A percentile compares a stretch with the other conserved stretches of the same genome.
Conservation (phyloP, 805 yeast genomes). For the Cyberlindnera misumaiensis region DNA sequence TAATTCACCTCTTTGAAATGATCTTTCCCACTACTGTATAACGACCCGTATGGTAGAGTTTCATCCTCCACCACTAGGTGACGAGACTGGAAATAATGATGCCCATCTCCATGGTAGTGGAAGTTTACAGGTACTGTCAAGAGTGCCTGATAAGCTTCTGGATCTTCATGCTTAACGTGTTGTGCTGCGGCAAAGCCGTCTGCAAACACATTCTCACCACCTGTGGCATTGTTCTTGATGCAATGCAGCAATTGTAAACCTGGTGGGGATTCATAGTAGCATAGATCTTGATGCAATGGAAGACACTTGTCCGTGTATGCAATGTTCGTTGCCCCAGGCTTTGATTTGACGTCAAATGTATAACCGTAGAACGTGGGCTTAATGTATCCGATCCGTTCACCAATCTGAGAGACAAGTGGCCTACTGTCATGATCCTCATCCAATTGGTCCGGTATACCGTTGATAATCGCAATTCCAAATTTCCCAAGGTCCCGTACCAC, state of each 20-base stretch:
- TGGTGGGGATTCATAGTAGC: constrained; percentile 77
- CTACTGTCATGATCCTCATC: constrained; percentile 20
- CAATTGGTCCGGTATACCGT: constrained; percentile 48
- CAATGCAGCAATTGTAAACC: constrained; percentile 68
- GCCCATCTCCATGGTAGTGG: constrained; percentile 57
- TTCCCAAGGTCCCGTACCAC: constrained; percentile 41
- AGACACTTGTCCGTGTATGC: constrained; percentile 60
- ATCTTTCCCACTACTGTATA: constrained; percentile 8
- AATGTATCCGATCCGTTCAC: constrained; percentile 57
- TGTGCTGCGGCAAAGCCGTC: constrained; percentile 65
- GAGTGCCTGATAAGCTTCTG: constrained; percentile 57
- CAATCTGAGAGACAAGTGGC: constrained; percentile 33
- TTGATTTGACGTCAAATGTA: constrained; percentile 56
- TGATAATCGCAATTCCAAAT: constrained; percentile 51
- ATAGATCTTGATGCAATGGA: constrained; percentile 72
- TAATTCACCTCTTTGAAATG: constrained; percentile 56
- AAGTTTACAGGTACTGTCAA: constrained; percentile 58
- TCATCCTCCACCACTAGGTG: constrained; percentile 57
- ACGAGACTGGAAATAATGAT: constrained; percentile 53
- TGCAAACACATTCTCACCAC: constrained; percentile 65
- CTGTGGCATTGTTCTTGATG: constrained; percentile 43
- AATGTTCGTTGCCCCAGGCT: constrained; percentile 53
- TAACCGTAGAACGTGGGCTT: constrained; percentile 68
- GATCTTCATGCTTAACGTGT: constrained; percentile 47
- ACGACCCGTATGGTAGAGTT: constrained; percentile 7